These are phyloP conservation scores for Neurospora sp. DNA, from an alignment of 2,329 filamentous ascomycete species.

Conservation along the genomic window DNA sequence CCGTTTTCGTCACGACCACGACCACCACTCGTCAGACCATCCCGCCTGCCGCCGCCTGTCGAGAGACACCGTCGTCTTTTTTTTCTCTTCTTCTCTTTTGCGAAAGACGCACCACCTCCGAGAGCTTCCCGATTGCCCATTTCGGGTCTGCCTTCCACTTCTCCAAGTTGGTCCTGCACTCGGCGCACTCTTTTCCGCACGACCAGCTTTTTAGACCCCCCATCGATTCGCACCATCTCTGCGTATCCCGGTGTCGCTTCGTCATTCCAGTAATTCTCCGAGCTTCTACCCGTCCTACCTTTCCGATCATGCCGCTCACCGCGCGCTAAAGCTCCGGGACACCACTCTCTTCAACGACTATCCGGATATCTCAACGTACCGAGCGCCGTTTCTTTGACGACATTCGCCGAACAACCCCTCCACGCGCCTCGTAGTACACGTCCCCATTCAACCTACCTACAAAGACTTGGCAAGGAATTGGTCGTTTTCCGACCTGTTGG, in stretches of 20 bases:
- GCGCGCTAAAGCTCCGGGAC: slow-evolving; percentile 20
- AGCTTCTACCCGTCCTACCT: slow-evolving; percentile 4
- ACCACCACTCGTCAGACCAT: slow-evolving; percentile 8
- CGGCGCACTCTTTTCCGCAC: neutral
- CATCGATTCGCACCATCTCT: neutral
- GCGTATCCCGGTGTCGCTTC: neutral
- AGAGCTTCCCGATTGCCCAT: neutral
- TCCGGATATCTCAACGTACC: neutral
- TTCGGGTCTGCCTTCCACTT: neutral
- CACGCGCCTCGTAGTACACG: neutral
- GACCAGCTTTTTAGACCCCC: neutral
- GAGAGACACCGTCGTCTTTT: neutral
- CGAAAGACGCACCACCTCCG: neutral
- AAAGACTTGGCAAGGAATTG: neutral
- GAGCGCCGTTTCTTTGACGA: neutral
- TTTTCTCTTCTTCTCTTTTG: neutral
- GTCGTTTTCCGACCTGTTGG: neutral
- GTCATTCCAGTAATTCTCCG: neutral
- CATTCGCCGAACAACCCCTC: neutral
- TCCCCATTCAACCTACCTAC: neutral
- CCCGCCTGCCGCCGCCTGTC: neutral
- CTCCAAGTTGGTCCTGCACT: neutral
- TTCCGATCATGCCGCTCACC: slow-evolving; percentile 25
- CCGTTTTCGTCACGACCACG: neutral
- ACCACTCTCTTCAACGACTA: neutral